Percentiles rank a stretch among this genome's conserved stretches.
phyloP scores from a whole-genome alignment of 345 rosid genomes.

The Excoecaria agallocha region DNA sequence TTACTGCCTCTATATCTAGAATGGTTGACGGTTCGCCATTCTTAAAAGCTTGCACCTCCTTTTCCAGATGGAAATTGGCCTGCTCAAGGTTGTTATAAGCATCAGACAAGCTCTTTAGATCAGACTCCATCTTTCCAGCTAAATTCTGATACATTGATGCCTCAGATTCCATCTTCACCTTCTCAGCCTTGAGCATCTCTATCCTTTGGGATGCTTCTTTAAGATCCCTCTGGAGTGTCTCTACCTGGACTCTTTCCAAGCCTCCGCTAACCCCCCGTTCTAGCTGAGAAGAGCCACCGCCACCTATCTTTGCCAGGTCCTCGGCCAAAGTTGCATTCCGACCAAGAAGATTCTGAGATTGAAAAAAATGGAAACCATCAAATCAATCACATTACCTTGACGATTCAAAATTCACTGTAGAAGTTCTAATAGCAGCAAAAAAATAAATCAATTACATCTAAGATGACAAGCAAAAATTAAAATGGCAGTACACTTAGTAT shows the following conservation, averaged over 20 bases:
- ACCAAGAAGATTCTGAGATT: constrained; percentile 64
- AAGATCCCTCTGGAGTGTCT: constrained; percentile 74
- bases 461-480: neutral
- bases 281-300: constrained; percentile 46
- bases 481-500: neutral
- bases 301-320: constrained; percentile 71
- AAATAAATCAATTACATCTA: neutral
- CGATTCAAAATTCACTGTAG: neutral
- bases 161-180: constrained; percentile 62
- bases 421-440: neutral
- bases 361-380: neutral
- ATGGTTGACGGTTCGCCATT: constrained; percentile 42
- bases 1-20: constrained; percentile 60
- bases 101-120: constrained; percentile 75
- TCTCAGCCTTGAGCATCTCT: constrained; percentile 72
- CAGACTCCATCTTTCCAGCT: constrained; percentile 79
- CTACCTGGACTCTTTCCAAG: constrained; percentile 63
- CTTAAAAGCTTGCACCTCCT: constrained; percentile 72
- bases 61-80: constrained; percentile 69
- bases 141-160: constrained; percentile 60
- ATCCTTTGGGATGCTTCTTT: constrained; percentile 71
- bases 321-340: constrained; percentile 86
- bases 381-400: neutral
- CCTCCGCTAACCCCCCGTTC: constrained; percentile 52
- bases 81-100: constrained; percentile 92